These are phyloP conservation scores for Eugenia klotzschiana DNA, from an alignment of 441 rosid genomes.

Conservation along the genomic window DNA sequence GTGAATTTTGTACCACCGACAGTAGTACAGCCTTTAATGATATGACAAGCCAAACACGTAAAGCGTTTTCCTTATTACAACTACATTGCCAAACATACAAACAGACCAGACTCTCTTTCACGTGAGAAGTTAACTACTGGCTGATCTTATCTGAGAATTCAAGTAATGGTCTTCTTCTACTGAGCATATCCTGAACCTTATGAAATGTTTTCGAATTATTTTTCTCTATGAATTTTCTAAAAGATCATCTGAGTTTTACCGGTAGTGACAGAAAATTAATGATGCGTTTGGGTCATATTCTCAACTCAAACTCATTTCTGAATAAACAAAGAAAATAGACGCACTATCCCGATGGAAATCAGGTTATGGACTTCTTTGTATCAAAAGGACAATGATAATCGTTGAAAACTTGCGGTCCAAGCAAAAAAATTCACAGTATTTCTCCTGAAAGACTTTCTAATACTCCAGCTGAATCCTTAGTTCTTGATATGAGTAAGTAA, in stretches of 20 bases:
- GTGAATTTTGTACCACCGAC: not conserved
- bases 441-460: not conserved
- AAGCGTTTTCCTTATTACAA: not conserved
- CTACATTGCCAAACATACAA: not conserved
- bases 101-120: not conserved
- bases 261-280: not conserved
- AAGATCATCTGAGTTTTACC: not conserved
- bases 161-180: not conserved
- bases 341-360: not conserved
- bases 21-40: not conserved
- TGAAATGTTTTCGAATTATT: not conserved
- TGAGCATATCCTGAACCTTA: not conserved
- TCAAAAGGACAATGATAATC: not conserved
- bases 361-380: not conserved
- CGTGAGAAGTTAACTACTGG: not conserved
- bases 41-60: not conserved
- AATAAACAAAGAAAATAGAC: not conserved
- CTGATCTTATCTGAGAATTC: not conserved
- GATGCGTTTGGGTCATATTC: not conserved
- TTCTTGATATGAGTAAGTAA: not conserved
- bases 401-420: not conserved
- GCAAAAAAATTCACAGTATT: not conserved
- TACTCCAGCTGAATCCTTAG: not conserved
- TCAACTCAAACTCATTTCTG: not conserved
- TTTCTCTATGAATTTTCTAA: not conserved